phyloP scores from a whole-genome alignment of 768 basidiomycete genomes.

The Pholiota conissans region DNA sequence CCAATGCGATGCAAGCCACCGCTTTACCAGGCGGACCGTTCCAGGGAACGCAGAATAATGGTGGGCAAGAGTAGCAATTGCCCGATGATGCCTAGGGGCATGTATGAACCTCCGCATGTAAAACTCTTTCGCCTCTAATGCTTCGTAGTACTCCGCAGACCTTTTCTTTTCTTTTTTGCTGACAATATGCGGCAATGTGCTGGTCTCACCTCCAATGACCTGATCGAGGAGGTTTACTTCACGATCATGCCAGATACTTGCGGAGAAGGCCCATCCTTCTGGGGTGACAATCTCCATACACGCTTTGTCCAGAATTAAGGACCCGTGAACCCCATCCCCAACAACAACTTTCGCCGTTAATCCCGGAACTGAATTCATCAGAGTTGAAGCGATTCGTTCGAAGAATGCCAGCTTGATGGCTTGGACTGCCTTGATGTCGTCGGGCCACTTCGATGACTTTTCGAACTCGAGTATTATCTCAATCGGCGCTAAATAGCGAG shows the following conservation, averaged over 20 bases:
- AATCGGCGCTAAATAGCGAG: conserved; percentile 69
- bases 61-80: conserved; percentile 78
- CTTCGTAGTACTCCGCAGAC: conserved; percentile 52
- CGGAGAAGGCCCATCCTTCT: conserved; percentile 85
- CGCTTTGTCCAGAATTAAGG: conserved; percentile 67
- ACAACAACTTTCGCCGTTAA: conserved; percentile 60
- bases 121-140: conserved; percentile 53
- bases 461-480: conserved; percentile 87
- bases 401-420: conserved; percentile 94
- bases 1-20: conserved; percentile 93
- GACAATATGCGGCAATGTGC: conserved; percentile 37
- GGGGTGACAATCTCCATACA: conserved; percentile 76
- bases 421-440: conserved; percentile 89
- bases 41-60: conserved; percentile 77
- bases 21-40: conserved; percentile 85
- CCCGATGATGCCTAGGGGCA: conserved; percentile 82
- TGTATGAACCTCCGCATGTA: conserved; percentile 77
- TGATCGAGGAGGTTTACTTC: conserved; percentile 79
- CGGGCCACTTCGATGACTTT: conserved; percentile 91
- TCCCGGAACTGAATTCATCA: conserved; percentile 54
- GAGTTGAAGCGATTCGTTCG: conserved; percentile 68
- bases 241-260: conserved; percentile 84
- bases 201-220: conserved; percentile 49
- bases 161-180: conserved; percentile 32
- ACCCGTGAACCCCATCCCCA: conserved; percentile 43